These are phyloP conservation scores for Coriaria nepalensis DNA, from an alignment of 306 rosid genomes.

Conservation along the genomic window DNA sequence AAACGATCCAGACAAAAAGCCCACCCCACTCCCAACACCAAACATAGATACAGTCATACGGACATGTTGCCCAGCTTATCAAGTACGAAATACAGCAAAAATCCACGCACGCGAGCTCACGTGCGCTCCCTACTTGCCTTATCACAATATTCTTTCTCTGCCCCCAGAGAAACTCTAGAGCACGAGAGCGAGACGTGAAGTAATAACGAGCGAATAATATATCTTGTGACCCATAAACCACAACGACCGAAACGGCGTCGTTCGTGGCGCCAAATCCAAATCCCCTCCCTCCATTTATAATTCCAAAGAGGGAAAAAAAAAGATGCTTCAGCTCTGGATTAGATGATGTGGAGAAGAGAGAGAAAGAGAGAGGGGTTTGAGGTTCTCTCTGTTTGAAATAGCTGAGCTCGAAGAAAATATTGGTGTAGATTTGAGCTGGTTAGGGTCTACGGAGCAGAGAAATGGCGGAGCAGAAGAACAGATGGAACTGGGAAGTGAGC, in stretches of 20 bases:
- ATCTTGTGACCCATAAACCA: conserved; percentile 29
- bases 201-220: conserved; percentile 34
- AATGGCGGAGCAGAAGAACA: conserved; percentile 73
- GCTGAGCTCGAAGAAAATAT: conserved; percentile 3
- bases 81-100: background rate
- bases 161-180: background rate
- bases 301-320: conserved; percentile 1
- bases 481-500: conserved; percentile 98
- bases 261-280: conserved; percentile 1
- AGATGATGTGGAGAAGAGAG: conserved; percentile 9
- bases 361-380: conserved; percentile 3
- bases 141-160: conserved; percentile 5
- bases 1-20: conserved; percentile 6
- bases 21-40: background rate
- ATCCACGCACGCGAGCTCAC: conserved; percentile 19
- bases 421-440: conserved; percentile 1
- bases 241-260: conserved; percentile 45
- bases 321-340: conserved; percentile 4
- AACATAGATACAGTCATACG: background rate
- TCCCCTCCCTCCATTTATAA: conserved; percentile 38
- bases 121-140: conserved; percentile 13
- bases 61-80: conserved; percentile 6
- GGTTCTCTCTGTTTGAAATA: conserved; percentile 1
- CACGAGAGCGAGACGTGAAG: conserved; percentile 48
- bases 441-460: conserved; percentile 16